Base-by-base conservation (phyloP, 2,329 filamentous ascomycete genomes). In the Fusarium illudens region DNA sequence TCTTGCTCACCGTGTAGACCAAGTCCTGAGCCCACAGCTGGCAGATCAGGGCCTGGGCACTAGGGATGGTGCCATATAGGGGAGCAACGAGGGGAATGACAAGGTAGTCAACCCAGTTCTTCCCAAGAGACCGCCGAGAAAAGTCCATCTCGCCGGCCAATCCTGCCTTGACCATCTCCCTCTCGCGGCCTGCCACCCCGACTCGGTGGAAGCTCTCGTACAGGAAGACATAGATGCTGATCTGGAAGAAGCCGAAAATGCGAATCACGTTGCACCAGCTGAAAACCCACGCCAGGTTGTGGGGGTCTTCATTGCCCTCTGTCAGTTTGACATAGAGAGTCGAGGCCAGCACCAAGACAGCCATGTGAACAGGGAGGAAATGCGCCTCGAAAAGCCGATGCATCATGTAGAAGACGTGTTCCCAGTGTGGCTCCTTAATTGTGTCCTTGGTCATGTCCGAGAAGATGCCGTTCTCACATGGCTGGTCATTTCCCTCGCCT, bases 301-400 rank as follows among this genome's bases (percentile, higher is more conserved):
- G 81, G 50, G 85, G 79, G 69, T 89, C 84, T 37, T 80, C 77
- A 54, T 80, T 78, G 62, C 81, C 81, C 59, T 87, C 81, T 13
- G 85, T 85, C 30, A 87, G 79, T 73, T 84, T 83, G 36, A 84
- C 79, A 76, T 89, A 92, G 4, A 91, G 71, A 1, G 86, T 85
- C 0, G 89, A 90, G 3, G 87, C 83, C 42, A 91, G 71, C 25
- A 92, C 82, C 27, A 91, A 81, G 46, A 91, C 86, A 7, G 86
- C 87, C 79, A 88, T 88, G 71, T 92, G 90, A 15, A 89, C 84
- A 0, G 90, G 89, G 22, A 92, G 80, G 75, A 92, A 92, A 75
- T 92, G 90, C 0, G 90, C 90, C 76, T 92, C 90, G 71, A 90
- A 92, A n/a, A 92, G 80, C 17, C 90, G 86, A 74, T 90, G 88